phyloP scores from a whole-genome alignment of 495 filamentous ascomycete genomes.

The Xylaria cubensis region DNA sequence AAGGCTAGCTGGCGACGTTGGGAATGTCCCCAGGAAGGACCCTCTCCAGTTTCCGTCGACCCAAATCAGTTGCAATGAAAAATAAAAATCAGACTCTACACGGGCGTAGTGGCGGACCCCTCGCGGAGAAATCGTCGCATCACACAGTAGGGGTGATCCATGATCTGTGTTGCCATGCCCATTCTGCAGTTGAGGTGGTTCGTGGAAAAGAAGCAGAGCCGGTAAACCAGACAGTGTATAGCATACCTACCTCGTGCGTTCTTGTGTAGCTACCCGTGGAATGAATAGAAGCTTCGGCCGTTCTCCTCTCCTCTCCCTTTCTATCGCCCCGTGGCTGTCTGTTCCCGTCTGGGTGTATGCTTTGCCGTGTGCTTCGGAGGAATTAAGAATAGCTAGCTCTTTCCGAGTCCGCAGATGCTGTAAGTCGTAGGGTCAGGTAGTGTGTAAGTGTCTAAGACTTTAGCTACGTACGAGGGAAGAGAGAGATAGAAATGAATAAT shows the following conservation, averaged over 20 bases:
- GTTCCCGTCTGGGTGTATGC: background rate
- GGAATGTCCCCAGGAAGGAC: slow-evolving; percentile 23
- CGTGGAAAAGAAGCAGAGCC: slow-evolving; percentile 30
- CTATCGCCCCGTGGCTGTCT: background rate
- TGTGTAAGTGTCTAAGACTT: slow-evolving; percentile 25
- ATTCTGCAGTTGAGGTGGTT: slow-evolving; percentile 13
- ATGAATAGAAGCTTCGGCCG: slow-evolving; percentile 19
- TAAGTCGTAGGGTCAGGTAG: slow-evolving; percentile 9
- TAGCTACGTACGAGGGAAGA: slow-evolving; percentile 25
- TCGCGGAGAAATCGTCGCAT: slow-evolving; percentile 38
- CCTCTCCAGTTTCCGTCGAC: slow-evolving; percentile 32
- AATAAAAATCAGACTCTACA: background rate
- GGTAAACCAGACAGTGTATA: slow-evolving; percentile 33
- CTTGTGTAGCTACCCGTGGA: slow-evolving; percentile 38
- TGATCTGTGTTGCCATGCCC: slow-evolving; percentile 32
- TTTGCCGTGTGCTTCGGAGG: slow-evolving; percentile 13
- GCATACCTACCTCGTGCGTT: slow-evolving; percentile 44
- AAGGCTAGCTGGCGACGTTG: slow-evolving; percentile 35
- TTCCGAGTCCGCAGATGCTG: slow-evolving; percentile 11
- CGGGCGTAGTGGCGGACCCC: slow-evolving; percentile 60
- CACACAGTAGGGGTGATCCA: slow-evolving; percentile 34
- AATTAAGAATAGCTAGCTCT: background rate
- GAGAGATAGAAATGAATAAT: slow-evolving; percentile 16
- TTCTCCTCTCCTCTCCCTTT: slow-evolving; percentile 13
- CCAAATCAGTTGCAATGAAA: slow-evolving; percentile 16